phyloP scores from a whole-genome alignment of 108 stramenopile species.

The Chaetoceros muelleri region DNA sequence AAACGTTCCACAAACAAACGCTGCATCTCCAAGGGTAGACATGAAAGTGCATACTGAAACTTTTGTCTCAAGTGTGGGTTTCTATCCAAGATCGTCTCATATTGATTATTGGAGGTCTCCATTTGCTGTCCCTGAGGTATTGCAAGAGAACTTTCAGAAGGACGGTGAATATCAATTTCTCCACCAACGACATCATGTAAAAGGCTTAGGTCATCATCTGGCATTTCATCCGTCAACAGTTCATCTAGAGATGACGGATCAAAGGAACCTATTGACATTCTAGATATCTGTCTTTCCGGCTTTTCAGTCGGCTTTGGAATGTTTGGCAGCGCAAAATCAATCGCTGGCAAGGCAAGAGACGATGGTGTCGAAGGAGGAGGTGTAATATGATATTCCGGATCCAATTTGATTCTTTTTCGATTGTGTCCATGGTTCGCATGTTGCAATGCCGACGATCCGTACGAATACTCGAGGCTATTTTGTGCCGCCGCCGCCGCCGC shows the following conservation, averaged over 20 bases:
- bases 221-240: not conserved
- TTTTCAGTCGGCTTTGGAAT: not conserved
- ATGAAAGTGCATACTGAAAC: constrained; percentile 36
- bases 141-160: not conserved
- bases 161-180: not conserved
- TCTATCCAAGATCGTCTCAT: not conserved
- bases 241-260: not conserved
- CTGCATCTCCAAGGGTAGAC: constrained; percentile 65
- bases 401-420: not conserved
- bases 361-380: constrained; percentile 2
- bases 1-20: constrained; percentile 71
- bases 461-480: not conserved
- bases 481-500: no score
- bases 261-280: not conserved
- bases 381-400: not conserved
- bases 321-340: not conserved
- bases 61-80: not conserved
- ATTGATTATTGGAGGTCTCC: not conserved
- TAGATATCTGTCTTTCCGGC: not conserved
- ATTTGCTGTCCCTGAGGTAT: not conserved
- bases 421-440: not conserved
- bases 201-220: not conserved
- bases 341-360: not conserved
- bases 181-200: not conserved
- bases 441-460: not conserved